Base-by-base conservation (phyloP, 1,284 basidiomycete genomes). In the Trametes hirsuta region DNA sequence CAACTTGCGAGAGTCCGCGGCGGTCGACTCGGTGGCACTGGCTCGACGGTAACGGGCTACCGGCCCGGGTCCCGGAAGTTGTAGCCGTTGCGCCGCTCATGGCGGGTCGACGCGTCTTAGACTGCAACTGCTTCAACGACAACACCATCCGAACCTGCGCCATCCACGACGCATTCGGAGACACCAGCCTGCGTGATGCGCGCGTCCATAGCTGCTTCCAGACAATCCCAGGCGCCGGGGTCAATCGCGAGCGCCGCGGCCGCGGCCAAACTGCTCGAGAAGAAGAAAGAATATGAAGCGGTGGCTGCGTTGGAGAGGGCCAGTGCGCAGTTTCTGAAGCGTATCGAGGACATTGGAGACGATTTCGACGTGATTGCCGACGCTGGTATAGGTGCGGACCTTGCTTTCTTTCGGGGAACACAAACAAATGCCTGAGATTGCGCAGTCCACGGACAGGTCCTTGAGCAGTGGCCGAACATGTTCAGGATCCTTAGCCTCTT, bases 381-480 rank as follows among this genome's bases (percentile, higher is more conserved):
- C 63, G 87, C 90, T 4, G 90, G 88, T 3, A 76, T 83, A 78
- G 84, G 90, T 90, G 56, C 45, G 58, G 30, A 42, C 21, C 21
- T 46, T 47, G 25, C 24, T 22, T 22, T 8, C 11, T 9, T 15
- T 11, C 9, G 11, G 12, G 21, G 36, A n/a, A 34, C 15, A 6
- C 22, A 42, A 40, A 39, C 22, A 42, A 40, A 39, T 21, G 48
- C 46, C 22, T 52, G 39, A 30, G 52, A 40, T 53, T 62, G 58
- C 46, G 34, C 59, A 91, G 89, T 88, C 35, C 86, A 88, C 63
- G 90, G 90, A 10, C 83, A 90, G 68, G 90, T 92, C 1, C 79
- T 91, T 22, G 84, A 86, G 63, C 89, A 92, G 64, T 92, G 90
- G 90, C 86, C 88, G 12, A 84, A 83, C 69, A 92, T 92, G 90